These are phyloP conservation scores for Scytalidium sp. DNA, from an alignment of 2,329 filamentous ascomycete species.

Conservation along the genomic window DNA sequence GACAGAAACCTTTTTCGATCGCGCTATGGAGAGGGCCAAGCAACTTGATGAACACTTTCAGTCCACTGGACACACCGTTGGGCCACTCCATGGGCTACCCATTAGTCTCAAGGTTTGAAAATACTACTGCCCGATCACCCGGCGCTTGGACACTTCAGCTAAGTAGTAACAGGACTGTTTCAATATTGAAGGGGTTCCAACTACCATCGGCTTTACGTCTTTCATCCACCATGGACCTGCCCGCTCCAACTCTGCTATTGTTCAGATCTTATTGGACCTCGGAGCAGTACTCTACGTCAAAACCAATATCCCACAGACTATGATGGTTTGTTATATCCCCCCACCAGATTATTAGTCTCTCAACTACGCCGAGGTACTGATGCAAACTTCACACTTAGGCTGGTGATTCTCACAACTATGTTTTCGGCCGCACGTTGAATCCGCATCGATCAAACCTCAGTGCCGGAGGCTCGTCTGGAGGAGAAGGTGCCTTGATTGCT, in stretches of 20 bases:
- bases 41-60: constrained; percentile 39
- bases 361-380: too few species aligned
- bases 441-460: constrained; percentile 27
- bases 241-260: constrained; percentile 22
- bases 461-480: constrained; percentile 27
- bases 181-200: too few species aligned
- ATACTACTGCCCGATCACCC: too few species aligned
- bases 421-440: constrained; percentile 38
- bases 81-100: constrained; percentile 49
- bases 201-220: too few species aligned
- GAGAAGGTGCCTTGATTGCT: constrained; percentile 24
- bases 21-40: constrained; percentile 38
- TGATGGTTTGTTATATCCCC: constrained; percentile 32
- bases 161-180: too few species aligned
- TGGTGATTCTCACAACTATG: too few species aligned
- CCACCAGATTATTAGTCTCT: too few species aligned
- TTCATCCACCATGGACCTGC: too few species aligned
- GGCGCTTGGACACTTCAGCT: too few species aligned
- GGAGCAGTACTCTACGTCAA: constrained; percentile 33
- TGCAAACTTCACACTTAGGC: too few species aligned
- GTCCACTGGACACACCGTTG: constrained; percentile 36
- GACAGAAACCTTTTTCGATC: constrained; percentile 43
- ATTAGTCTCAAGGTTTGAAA: constrained; percentile 57
- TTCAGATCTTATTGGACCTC: constrained; percentile 29
- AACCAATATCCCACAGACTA: constrained; percentile 23